Base-by-base conservation (phyloP, 192 early-diverging fungal species). In the Linnemannia elongata region DNA sequence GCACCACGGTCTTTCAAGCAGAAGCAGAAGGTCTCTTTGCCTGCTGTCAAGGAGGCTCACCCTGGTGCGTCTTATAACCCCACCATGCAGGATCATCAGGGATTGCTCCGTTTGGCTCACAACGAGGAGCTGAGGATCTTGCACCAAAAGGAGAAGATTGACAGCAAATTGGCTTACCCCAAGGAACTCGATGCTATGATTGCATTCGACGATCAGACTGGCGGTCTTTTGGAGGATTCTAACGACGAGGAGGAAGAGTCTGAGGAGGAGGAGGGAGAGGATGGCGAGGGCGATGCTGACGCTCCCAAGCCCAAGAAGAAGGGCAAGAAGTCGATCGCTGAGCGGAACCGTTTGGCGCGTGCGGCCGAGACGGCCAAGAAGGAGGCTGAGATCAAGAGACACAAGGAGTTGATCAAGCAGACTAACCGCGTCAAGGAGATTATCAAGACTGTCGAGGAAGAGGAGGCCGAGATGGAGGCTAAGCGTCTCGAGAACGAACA, bases 51-150 rank as follows among this genome's bases (percentile, higher is more conserved):
- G 44, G 88, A 95, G 52, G 92, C 95, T 35, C 95, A 97, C 74
- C 93, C 95, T 3, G 98, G 98, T 63, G 92, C 96, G 1, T 98
- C 97, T 22, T 99, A 99, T 89, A 96, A 97, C 72, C 98, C 98
- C 12, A 90, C 91, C 18, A 91, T 94, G 80, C 89, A 92, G 70
- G 95, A 96, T 57, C 97, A 98, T 90, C 94, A 97, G 84, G 88
- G 89, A 69, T 82, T 95, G 47, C 75, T 96, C 49, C 78, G 79
- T 12, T 82, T 91, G 78, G 95, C 94, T n/a, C 87, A 91, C 35
- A 88, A 91, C 8, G 91, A 93, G 47, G 94, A 95, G 52, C 76
- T 89, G 55, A 74, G 69, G 45, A 89, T 93, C 66, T 42, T 90
- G 49, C 81, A 85, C 10, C 76, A 80, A 52, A 76, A 57, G 41